phyloP scores from a whole-genome alignment of 495 filamentous ascomycete species.

The Paragyromitra xinjiangensis region DNA sequence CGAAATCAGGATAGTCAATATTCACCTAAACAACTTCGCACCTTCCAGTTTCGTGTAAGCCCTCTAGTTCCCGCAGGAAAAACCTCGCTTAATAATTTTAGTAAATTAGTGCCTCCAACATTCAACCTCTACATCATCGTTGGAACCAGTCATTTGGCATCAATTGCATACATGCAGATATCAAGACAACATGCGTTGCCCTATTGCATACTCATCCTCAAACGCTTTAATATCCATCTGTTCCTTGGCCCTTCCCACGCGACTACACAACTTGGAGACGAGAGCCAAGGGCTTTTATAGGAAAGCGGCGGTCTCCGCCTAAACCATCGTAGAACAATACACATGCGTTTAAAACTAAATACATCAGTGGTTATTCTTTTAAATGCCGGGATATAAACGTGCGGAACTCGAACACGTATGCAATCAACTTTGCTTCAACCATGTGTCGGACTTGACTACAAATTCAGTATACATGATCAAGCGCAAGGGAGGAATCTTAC shows the following conservation, averaged over 20 bases:
- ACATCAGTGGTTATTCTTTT: neutral
- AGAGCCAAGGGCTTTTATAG: constrained; percentile 19
- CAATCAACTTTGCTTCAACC: neutral
- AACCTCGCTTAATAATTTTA: neutral
- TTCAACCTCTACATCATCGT: neutral
- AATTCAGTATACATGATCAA: neutral
- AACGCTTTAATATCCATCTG: neutral
- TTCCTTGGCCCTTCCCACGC: neutral
- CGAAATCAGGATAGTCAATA: neutral
- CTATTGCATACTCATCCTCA: neutral
- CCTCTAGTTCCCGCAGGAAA: neutral
- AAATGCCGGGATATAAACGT: neutral
- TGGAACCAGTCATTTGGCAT: neutral
- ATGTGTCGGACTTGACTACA: neutral
- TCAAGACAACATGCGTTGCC: neutral
- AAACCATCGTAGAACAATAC: neutral
- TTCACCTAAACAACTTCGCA: constrained; percentile 12
- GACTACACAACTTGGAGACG: neutral
- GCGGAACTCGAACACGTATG: neutral
- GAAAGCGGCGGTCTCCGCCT: constrained; percentile 32
- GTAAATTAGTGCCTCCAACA: neutral
- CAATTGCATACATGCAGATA: neutral
- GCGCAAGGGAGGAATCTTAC: neutral
- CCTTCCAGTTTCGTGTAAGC: constrained; percentile 15
- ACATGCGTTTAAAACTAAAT: neutral